Percentiles rank a stretch among this genome's conserved stretches.
These are phyloP conservation scores for Calamus simplicifolius DNA, from an alignment of 176 grass and related monocot genomes.

Conservation along the genomic window DNA sequence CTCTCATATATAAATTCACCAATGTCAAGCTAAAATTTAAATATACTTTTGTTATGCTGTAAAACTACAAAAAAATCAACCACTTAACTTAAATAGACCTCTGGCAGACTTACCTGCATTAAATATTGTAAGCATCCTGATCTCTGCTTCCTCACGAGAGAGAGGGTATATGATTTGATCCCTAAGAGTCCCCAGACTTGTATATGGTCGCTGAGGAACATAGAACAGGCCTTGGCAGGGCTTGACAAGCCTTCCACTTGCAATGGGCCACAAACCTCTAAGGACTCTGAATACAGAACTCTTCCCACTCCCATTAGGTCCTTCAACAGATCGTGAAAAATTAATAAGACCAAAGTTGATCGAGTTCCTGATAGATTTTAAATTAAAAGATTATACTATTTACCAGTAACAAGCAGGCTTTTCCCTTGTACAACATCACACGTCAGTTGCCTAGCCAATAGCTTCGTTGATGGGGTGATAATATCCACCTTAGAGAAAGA, in stretches of 20 bases:
- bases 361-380: neutral
- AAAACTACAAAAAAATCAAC: too few species aligned
- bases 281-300: conserved; percentile 95
- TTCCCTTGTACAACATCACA: conserved; percentile 73
- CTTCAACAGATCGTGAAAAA: conserved; percentile 31
- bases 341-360: neutral
- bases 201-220: conserved; percentile 96
- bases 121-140: conserved; percentile 38
- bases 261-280: conserved; percentile 78
- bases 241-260: conserved; percentile 67
- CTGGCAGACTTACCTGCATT: conserved; percentile 33
- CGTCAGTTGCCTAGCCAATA: conserved; percentile 68
- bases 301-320: conserved; percentile 95
- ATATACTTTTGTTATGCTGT: too few species aligned
- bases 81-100: too few species aligned
- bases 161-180: conserved; percentile 97
- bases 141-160: conserved; percentile 65
- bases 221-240: conserved; percentile 67
- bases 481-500: conserved; percentile 82
- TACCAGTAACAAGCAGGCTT: conserved; percentile 91
- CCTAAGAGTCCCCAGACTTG: conserved; percentile 78
- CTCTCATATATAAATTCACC: too few species aligned
- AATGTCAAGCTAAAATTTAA: too few species aligned
- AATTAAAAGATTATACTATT: neutral
- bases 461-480: conserved; percentile 74